Conservation (phyloP, 148 eudicot species). For the Spergularia bocconei region DNA sequence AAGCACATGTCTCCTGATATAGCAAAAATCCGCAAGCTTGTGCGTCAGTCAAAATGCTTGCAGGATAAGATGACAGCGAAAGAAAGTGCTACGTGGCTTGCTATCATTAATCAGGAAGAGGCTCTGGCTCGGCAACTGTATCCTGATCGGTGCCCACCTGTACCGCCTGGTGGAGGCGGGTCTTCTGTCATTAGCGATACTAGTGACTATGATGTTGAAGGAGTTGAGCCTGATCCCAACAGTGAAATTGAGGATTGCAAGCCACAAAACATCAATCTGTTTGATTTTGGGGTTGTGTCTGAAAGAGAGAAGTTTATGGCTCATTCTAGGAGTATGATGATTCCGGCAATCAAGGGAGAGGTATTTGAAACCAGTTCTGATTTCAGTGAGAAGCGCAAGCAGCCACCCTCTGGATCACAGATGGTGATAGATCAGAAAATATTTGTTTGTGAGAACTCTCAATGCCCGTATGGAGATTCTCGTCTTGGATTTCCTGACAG, state of each 20-base stretch:
- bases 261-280: conserved; percentile 35
- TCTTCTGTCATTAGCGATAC: conserved; percentile 45
- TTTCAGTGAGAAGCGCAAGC: conserved; percentile 45
- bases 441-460: conserved; percentile 41
- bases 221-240: conserved; percentile 33
- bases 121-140: conserved; percentile 43
- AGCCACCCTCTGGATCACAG: conserved; percentile 27
- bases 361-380: conserved; percentile 28
- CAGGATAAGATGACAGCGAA: conserved; percentile 66
- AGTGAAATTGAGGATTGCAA: conserved; percentile 42
- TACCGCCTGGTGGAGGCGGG: conserved; percentile 32
- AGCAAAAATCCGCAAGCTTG: conserved; percentile 56
- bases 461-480: conserved; percentile 47
- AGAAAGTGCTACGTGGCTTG: conserved; percentile 56
- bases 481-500: conserved; percentile 48
- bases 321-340: conserved; percentile 24
- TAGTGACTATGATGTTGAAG: conserved; percentile 64
- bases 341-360: conserved; percentile 44
- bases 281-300: conserved; percentile 31
- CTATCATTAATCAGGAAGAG: conserved; percentile 54
- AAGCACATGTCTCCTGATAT: conserved; percentile 62
- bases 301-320: conserved; percentile 28
- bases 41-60: conserved; percentile 53
- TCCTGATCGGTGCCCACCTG: conserved; percentile 49
- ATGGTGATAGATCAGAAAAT: conserved; percentile 33